Evolutionary conservation across 2,329 filamentous ascomycete genomes (phyloP).

Genomic region (Sordariomycetes sp.): DNA sequence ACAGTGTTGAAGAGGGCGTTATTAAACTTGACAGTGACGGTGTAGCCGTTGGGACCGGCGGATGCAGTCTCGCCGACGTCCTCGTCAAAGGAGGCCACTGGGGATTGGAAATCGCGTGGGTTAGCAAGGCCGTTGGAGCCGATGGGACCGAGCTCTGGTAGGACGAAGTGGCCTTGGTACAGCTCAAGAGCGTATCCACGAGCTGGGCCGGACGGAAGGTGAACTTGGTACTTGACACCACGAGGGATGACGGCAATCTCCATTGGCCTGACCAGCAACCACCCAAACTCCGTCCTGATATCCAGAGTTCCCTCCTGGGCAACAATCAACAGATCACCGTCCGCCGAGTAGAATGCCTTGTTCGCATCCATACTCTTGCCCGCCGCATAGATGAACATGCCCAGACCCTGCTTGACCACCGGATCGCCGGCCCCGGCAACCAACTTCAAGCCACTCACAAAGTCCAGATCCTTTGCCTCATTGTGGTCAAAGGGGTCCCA

Average conservation of each 20-base stretch:
- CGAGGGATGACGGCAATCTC: constrained; percentile 72
- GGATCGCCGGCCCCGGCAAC: constrained; percentile 74
- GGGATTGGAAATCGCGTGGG: constrained; percentile 65
- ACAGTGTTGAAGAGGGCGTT: constrained; percentile 53
- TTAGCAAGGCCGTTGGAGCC: constrained; percentile 70
- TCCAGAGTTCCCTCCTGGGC: constrained; percentile 66
- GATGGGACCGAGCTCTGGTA: constrained; percentile 66
- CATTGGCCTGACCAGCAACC: constrained; percentile 64
- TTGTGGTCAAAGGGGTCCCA: constrained; percentile 77
- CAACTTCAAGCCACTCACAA: constrained; percentile 52
- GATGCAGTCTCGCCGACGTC: constrained; percentile 19
- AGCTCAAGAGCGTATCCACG: constrained; percentile 70
- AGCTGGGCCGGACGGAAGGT: constrained; percentile 50
- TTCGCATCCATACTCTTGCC: constrained; percentile 68
- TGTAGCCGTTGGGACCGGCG: constrained; percentile 20
- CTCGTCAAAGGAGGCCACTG: constrained; percentile 59
- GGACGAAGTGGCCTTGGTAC: constrained; percentile 61
- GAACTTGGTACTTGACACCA: constrained; percentile 65
- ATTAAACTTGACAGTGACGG: constrained; percentile 54
- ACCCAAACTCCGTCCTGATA: constrained; percentile 69
- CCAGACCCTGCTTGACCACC: constrained; percentile 67
- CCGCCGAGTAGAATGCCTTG: constrained; percentile 75
- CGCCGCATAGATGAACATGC: constrained; percentile 72
- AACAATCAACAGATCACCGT: constrained; percentile 71
- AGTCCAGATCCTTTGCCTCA: constrained; percentile 37